phyloP scores from a whole-genome alignment of 106 monocot genomes.

The Dendrobium officinale region DNA sequence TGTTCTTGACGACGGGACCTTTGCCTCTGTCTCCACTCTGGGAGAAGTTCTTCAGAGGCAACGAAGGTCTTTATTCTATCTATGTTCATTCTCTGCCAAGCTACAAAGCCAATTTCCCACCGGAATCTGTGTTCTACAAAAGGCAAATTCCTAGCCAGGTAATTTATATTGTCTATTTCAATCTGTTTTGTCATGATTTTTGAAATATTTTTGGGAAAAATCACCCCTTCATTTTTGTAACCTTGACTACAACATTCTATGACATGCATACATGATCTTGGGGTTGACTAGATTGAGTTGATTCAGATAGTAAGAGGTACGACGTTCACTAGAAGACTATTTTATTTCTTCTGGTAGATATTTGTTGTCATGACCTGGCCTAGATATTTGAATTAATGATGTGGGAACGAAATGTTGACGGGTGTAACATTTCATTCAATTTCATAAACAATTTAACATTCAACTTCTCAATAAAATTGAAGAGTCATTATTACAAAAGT shows the following conservation, averaged over 20 bases:
- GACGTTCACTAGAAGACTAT: background rate
- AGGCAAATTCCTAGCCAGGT: conserved; percentile 57
- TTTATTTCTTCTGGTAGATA: background rate
- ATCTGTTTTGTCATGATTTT: background rate
- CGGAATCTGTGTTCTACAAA: conserved; percentile 31
- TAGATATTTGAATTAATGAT: too few species aligned
- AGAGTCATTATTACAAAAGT: too few species aligned
- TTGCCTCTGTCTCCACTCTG: conserved; percentile 50
- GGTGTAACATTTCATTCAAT: too few species aligned
- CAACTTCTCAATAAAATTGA: too few species aligned
- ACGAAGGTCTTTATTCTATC: conserved; percentile 39
- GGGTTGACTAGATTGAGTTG: background rate
- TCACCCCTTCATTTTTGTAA: background rate
- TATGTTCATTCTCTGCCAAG: conserved; percentile 48
- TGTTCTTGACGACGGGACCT: conserved; percentile 45
- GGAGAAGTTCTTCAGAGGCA: conserved; percentile 47
- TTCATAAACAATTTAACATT: too few species aligned
- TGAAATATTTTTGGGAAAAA: background rate
- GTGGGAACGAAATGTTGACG: too few species aligned
- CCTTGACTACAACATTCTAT: background rate
- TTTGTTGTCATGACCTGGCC: background rate
- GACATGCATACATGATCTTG: background rate
- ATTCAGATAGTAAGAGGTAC: background rate
- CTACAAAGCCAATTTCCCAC: conserved; percentile 26
- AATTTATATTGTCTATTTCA: background rate